Conservation (phyloP, 2,329 filamentous ascomycete species). For the Waltergamsia citrina region DNA sequence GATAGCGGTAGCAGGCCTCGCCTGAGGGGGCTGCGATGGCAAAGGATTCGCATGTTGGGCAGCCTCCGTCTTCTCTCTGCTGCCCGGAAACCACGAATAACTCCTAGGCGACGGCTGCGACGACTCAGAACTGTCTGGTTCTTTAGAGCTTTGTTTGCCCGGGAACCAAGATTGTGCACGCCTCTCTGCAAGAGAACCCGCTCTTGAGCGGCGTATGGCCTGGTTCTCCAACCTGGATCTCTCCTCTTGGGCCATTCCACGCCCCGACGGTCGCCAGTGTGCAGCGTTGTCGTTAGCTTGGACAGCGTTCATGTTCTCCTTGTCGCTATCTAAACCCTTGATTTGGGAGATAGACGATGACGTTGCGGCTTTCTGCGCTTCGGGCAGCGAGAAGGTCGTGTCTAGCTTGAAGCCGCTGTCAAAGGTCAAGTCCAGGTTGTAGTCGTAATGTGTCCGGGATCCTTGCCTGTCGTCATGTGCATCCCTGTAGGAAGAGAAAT, state of each 20-base stretch:
- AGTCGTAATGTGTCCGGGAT: constrained; percentile 19
- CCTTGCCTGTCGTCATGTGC: constrained; percentile 13
- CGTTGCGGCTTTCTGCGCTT: constrained; percentile 3
- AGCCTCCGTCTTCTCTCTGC: not conserved
- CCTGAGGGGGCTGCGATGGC: too few species aligned
- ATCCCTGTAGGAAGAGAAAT: constrained; percentile 3
- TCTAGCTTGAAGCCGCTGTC: constrained; percentile 40
- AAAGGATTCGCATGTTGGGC: too few species aligned
- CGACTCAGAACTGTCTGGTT: constrained; percentile 32
- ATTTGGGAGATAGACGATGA: too few species aligned
- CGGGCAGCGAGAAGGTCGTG: constrained; percentile 30
- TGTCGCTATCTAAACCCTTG: too few species aligned
- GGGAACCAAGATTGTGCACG: constrained; percentile 45
- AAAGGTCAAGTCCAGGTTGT: constrained; percentile 45
- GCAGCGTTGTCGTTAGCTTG: not conserved
- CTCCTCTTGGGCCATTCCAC: not conserved
- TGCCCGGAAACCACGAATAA: too few species aligned
- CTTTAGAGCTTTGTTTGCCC: too few species aligned
- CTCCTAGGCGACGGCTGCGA: too few species aligned
- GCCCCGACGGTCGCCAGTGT: not conserved
- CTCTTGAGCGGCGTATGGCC: constrained; percentile 22
- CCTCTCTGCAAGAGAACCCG: constrained; percentile 36
- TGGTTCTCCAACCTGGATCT: constrained; percentile 4
- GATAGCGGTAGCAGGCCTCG: constrained; percentile 18
- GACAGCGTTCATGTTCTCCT: too few species aligned